A percentile compares a stretch with the other conserved stretches of the same genome.
phyloP scores from a whole-genome alignment of 768 basidiomycete genomes.

The Gymnopilus dilepis region DNA sequence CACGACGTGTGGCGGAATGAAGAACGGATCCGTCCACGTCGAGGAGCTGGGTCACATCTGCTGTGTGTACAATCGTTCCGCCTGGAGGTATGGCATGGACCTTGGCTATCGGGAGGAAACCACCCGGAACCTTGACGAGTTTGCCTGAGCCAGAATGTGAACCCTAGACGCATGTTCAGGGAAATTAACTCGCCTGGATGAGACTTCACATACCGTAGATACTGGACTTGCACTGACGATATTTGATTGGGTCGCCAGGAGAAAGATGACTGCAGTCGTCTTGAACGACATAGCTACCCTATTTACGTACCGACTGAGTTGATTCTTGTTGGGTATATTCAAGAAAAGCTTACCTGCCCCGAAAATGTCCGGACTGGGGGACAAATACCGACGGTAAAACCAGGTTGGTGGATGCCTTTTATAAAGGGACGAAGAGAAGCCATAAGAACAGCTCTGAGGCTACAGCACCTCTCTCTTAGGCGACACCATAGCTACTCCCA shows the following conservation, averaged over 20 bases:
- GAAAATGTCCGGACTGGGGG: too few relatives aligned
- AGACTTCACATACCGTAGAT: background rate
- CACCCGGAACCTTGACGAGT: constrained; percentile 1
- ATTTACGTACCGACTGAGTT: too few relatives aligned
- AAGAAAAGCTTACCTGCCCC: too few relatives aligned
- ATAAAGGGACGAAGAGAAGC: too few relatives aligned
- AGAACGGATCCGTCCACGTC: constrained; percentile 1
- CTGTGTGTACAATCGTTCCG: constrained; percentile 3
- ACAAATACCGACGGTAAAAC: too few relatives aligned
- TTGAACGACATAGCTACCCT: background rate
- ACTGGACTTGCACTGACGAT: background rate
- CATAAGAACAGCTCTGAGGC: too few relatives aligned
- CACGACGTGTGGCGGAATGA: background rate
- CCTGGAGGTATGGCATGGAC: constrained; percentile 4
- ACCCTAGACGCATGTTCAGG: too few relatives aligned
- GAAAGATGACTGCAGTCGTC: background rate
- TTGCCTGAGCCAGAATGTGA: background rate
- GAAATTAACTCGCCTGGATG: background rate
- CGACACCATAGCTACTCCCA: too few relatives aligned
- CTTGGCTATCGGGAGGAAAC: constrained; percentile 1
- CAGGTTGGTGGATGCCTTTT: too few relatives aligned
- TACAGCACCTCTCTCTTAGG: too few relatives aligned
- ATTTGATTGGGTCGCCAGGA: background rate
- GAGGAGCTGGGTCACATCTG: constrained; percentile 2
- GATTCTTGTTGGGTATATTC: too few relatives aligned